Conservation (phyloP, 768 basidiomycete genomes). For the Leccinum fibrillosum region DNA sequence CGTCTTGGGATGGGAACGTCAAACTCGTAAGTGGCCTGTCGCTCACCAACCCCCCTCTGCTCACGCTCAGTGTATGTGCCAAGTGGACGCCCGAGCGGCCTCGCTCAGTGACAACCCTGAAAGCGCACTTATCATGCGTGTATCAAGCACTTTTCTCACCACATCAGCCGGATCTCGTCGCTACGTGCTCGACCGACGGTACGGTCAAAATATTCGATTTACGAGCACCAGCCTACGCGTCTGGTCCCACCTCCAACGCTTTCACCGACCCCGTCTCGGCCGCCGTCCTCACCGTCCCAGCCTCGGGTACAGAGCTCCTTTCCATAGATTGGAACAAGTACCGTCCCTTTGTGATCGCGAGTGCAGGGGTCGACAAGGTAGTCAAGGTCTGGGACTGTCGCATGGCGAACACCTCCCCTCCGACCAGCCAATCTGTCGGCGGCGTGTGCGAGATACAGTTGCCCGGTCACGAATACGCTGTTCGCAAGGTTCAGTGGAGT, state of each 20-base stretch:
- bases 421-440: constrained; percentile 53
- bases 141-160: constrained; percentile 94
- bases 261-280: constrained; percentile 69
- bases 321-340: constrained; percentile 94
- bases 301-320: constrained; percentile 74
- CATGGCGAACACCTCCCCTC: constrained; percentile 62
- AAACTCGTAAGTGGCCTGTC: constrained; percentile 66
- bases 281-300: constrained; percentile 73
- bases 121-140: constrained; percentile 81
- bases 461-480: constrained; percentile 86
- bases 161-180: constrained; percentile 77
- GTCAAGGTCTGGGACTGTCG: constrained; percentile 85
- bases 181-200: constrained; percentile 86
- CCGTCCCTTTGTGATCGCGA: constrained; percentile 71
- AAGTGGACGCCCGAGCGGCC: constrained; percentile 88
- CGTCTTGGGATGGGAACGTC: constrained; percentile 89
- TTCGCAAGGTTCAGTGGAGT: constrained; percentile 87
- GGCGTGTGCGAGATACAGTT: constrained; percentile 69
- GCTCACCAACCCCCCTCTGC: not conserved
- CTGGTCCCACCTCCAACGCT: constrained; percentile 46
- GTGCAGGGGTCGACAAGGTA: constrained; percentile 73
- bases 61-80: not conserved
- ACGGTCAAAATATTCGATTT: constrained; percentile 81
- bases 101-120: constrained; percentile 75
- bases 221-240: constrained; percentile 57